phyloP scores from a whole-genome alignment of 352 stramenopile species.

The Phytophthora litchii region DNA sequence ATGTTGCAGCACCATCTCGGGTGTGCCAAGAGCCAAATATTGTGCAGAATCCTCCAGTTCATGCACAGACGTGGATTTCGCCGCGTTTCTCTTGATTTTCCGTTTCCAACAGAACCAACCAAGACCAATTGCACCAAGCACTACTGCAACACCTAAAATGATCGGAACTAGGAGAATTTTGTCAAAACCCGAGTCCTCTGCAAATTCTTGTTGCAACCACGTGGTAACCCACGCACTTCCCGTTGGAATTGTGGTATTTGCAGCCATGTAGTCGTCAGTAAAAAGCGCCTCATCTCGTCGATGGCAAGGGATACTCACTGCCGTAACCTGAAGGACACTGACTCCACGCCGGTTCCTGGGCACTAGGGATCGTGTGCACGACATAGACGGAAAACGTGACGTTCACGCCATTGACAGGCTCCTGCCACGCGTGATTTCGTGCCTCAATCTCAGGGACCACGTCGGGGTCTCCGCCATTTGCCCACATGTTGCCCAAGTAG shows the following conservation, averaged over 20 bases:
- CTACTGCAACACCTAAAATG: conserved; percentile 18
- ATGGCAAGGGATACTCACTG: conserved; percentile 21
- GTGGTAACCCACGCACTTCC: conserved; percentile 24
- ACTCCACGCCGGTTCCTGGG: conserved; percentile 12
- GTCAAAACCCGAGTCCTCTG: conserved; percentile 12
- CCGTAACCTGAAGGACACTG: conserved; percentile 12
- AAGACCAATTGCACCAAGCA: conserved; percentile 2
- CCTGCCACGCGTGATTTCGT: conserved; percentile 28
- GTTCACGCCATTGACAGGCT: conserved; percentile 3
- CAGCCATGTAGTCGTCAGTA: conserved; percentile 22
- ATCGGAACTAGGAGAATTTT: conserved; percentile 21
- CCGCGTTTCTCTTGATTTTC: conserved; percentile 1
- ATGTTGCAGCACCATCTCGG: conserved; percentile 5
- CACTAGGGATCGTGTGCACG: conserved; percentile 21
- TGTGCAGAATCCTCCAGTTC: conserved; percentile 10
- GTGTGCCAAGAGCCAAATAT: conserved; percentile 13
- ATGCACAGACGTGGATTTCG: conserved; percentile 2
- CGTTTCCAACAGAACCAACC: conserved; percentile 26
- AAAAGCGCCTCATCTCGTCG: conserved; percentile 4
- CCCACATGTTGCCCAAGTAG: conserved; percentile 35
- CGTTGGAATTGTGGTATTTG: conserved; percentile 20
- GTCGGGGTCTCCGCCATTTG: conserved; percentile 27
- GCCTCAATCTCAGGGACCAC: conserved; percentile 19
- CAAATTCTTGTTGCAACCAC: conserved; percentile 27
- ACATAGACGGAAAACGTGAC: conserved; percentile 29